These are phyloP conservation scores for Dentipellis fragilis DNA, from an alignment of 768 basidiomycete genomes.

Conservation along the genomic window DNA sequence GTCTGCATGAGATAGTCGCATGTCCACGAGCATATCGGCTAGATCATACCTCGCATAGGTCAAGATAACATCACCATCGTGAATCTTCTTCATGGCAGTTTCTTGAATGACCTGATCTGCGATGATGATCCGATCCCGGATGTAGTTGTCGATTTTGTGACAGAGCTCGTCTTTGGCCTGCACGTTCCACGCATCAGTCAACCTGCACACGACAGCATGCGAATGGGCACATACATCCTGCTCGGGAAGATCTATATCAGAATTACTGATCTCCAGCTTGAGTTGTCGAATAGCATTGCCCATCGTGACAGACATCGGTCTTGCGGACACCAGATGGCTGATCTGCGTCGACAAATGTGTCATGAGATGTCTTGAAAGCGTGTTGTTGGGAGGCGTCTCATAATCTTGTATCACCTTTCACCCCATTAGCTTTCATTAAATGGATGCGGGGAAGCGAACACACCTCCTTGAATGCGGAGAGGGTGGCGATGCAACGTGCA, in stretches of 20 bases:
- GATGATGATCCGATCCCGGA: conserved; percentile 85
- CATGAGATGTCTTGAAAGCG: conserved; percentile 85
- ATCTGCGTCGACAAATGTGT: conserved; percentile 91
- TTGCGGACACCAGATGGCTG: conserved; percentile 74
- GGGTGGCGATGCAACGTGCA: conserved; percentile 87
- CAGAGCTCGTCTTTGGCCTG: conserved; percentile 85
- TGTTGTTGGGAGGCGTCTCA: conserved; percentile 75
- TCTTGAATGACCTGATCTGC: conserved; percentile 92
- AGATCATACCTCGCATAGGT: conserved; percentile 75
- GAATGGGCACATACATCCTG: conserved; percentile 63
- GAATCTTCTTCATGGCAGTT: conserved; percentile 85
- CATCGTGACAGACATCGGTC: conserved; percentile 90
- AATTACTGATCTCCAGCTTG: conserved; percentile 88
- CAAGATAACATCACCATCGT: conserved; percentile 84
- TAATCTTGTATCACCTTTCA: conserved; percentile 85
- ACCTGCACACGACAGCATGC: neutral
- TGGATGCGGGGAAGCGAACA: conserved; percentile 19
- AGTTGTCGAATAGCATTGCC: conserved; percentile 90
- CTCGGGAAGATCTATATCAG: conserved; percentile 90
- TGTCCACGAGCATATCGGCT: neutral
- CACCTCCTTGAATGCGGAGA: conserved; percentile 88
- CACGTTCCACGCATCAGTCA: conserved; percentile 3
- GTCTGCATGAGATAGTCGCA: neutral
- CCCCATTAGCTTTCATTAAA: conserved; percentile 10
- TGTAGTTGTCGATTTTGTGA: conserved; percentile 83